These are phyloP conservation scores for Suillus cothurnatus DNA, from an alignment of 768 basidiomycete species.

Conservation along the genomic window DNA sequence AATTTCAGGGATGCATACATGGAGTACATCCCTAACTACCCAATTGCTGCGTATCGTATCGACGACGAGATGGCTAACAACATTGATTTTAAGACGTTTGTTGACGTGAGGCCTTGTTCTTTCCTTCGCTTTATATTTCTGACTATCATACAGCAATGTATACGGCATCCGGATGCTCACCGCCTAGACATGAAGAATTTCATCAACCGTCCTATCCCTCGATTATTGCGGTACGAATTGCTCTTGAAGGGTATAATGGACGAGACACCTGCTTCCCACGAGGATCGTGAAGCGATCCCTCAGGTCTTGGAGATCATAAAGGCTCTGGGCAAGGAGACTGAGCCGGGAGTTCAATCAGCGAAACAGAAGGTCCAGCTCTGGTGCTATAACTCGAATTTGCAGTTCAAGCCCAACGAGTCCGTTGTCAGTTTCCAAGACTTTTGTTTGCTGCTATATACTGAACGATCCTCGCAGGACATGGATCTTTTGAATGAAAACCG, in stretches of 20 bases:
- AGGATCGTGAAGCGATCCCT: slow-evolving; percentile 82
- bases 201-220: slow-evolving; percentile 89
- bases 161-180: slow-evolving; percentile 74
- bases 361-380: slow-evolving; percentile 91
- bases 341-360: slow-evolving; percentile 83
- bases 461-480: slow-evolving; percentile 60
- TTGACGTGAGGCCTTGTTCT: slow-evolving; percentile 58
- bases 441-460: background rate
- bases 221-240: slow-evolving; percentile 86
- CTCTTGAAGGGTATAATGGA: slow-evolving; percentile 81
- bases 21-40: slow-evolving; percentile 92
- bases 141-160: slow-evolving; percentile 39
- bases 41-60: slow-evolving; percentile 85
- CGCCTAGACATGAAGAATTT: slow-evolving; percentile 92
- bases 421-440: slow-evolving; percentile 43
- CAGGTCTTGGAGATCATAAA: slow-evolving; percentile 88
- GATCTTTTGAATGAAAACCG: slow-evolving; percentile 84
- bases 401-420: slow-evolving; percentile 77
- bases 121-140: background rate
- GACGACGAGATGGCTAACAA: slow-evolving; percentile 89
- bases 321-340: slow-evolving; percentile 81
- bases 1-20: slow-evolving; percentile 93
- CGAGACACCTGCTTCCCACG: slow-evolving; percentile 70
- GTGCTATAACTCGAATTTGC: slow-evolving; percentile 78
- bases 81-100: slow-evolving; percentile 74